Evolutionary conservation across 192 early-diverging fungal genomes (phyloP), one percentile per base, ranked within the genome.

Genomic region (Gigaspora rosea): DNA sequence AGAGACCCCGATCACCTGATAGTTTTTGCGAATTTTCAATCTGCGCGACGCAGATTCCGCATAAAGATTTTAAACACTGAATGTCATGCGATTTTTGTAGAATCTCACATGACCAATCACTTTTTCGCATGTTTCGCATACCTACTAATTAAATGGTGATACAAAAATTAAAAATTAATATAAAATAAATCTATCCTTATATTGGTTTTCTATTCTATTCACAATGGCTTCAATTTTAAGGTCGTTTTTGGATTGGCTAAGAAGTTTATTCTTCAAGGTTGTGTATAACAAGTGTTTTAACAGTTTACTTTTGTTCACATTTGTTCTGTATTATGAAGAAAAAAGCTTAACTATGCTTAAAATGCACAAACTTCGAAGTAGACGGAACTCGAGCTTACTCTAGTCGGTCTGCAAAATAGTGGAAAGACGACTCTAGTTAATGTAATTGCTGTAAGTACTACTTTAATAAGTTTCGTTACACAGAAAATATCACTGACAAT

Each of bases 351-450:
- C 46, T 18, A 12, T 49, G n/a, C 13, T 35, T 59, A n/a, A 20
- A 59, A 1, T 59, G 4, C 27, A 20, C 10, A 20, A 51, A 51
- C 13, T 47, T 49, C 4, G 33, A n/a, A 51, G n/a, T 76, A 89
- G 88, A 89, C 88, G 78, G 93, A 95, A 86, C 94, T 95, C 90
- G 94, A 95, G 86, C 84, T 95, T 75, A 95, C 94, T 59, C 81
- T 95, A 66, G 94, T 95, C 66, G 93, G 94, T 48, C 84, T 95
- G 56, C 94, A 95, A 78, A 94, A 94, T 80, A 93, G 92, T 79
- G 94, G 94, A 65, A 95, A 95, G 74, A 94, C 93, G 2, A 95
- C 93, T 0, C 85, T 95, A 8, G 92, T 95, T 16, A 94, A 94
- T 71, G 92, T 95, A 48, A 94, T 95, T 75, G 93, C 93, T 47